Evolutionary conservation across 2,329 filamentous ascomycete species (phyloP).

Genomic region (Ophiocordyceps camponoti-leonardi): DNA sequence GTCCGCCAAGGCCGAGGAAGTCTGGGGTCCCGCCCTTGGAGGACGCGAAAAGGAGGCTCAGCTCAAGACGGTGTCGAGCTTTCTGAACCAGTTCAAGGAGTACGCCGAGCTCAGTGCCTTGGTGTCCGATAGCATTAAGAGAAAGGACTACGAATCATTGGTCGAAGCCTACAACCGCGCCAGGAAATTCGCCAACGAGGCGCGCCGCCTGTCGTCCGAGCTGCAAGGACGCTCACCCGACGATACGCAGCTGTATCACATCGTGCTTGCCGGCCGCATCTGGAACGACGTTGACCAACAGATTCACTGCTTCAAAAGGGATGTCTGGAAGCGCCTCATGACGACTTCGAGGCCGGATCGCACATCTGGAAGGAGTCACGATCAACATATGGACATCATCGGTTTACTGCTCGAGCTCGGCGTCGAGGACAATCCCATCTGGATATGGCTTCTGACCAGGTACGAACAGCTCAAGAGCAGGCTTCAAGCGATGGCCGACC

Average conservation of each 20-base stretch:
- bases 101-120: constrained; percentile 66
- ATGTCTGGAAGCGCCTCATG: constrained; percentile 70
- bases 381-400: constrained; percentile 83
- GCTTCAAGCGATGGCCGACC: constrained; percentile 63
- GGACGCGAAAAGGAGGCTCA: constrained; percentile 83
- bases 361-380: constrained; percentile 39
- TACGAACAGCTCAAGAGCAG: constrained; percentile 81
- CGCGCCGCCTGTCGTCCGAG: constrained; percentile 47
- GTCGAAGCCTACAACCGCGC: constrained; percentile 77
- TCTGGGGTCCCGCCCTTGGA: constrained; percentile 88
- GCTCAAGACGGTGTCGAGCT: constrained; percentile 58
- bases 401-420: constrained; percentile 79
- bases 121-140: constrained; percentile 71
- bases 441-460: constrained; percentile 82
- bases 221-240: constrained; percentile 40
- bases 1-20: constrained; percentile 85
- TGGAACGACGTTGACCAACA: constrained; percentile 89
- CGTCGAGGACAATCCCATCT: constrained; percentile 90
- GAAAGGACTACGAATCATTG: constrained; percentile 76
- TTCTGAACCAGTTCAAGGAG: constrained; percentile 63
- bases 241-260: constrained; percentile 68
- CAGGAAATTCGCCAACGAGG: constrained; percentile 65
- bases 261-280: constrained; percentile 80
- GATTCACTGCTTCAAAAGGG: constrained; percentile 71
- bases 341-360: constrained; percentile 40